Evolutionary conservation across 805 yeast species (phyloP).

Genomic region (Ogataea paraovalis): DNA sequence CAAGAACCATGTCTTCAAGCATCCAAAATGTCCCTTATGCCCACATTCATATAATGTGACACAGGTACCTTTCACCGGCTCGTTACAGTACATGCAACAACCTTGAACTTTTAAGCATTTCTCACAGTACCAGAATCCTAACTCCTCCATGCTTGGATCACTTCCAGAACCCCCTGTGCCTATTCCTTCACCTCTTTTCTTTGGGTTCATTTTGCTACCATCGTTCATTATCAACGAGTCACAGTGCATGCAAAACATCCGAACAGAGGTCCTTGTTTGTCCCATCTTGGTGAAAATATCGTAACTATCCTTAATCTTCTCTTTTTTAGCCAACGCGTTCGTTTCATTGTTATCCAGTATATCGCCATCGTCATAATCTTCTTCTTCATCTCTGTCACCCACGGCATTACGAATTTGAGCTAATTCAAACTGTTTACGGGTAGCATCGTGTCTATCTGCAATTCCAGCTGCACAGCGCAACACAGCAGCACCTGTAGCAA

Average conservation of each 20-base stretch:
- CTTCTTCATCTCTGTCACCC: not conserved
- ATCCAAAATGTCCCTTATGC: conserved; percentile 80
- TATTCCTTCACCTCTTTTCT: conserved; percentile 2
- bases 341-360: not conserved
- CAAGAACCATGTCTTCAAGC: conserved; percentile 74
- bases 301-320: conserved; percentile 10
- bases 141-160: conserved; percentile 32
- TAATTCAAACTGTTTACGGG: not conserved
- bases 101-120: conserved; percentile 57
- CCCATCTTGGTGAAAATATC: conserved; percentile 33
- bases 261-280: conserved; percentile 38
- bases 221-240: conserved; percentile 58
- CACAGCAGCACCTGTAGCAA: conserved; percentile 55
- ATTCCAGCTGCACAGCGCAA: conserved; percentile 35
- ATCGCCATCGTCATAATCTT: not conserved
- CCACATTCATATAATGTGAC: conserved; percentile 69
- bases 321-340: not conserved
- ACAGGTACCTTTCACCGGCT: conserved; percentile 69
- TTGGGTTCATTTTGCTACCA: conserved; percentile 30
- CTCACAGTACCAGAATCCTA: conserved; percentile 86
- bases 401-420: not conserved
- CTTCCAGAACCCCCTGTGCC: conserved; percentile 5
- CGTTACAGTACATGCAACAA: conserved; percentile 75
- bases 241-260: conserved; percentile 62
- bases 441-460: not conserved